phyloP scores from a whole-genome alignment of 2,329 filamentous ascomycete species.

The Tolypocladium tropicale region DNA sequence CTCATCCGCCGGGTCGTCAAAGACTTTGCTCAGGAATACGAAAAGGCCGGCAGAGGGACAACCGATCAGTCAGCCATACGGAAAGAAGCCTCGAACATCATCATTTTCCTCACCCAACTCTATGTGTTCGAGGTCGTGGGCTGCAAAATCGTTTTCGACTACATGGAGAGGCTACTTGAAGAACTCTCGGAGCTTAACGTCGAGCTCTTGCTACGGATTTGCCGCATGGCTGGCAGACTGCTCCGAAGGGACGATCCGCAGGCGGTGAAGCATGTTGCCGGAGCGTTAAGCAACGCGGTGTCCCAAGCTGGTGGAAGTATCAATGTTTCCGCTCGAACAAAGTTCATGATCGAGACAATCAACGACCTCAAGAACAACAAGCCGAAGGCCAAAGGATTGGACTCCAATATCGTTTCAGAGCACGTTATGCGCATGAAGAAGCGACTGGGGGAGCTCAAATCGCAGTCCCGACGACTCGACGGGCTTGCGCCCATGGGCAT shows the following conservation, averaged over 20 bases:
- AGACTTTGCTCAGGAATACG: slow-evolving; percentile 60
- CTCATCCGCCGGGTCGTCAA: slow-evolving; percentile 70
- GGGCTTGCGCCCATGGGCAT: slow-evolving; percentile 75
- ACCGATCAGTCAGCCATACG: slow-evolving; percentile 27
- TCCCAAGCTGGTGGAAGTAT: slow-evolving; percentile 57
- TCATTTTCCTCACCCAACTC: slow-evolving; percentile 73
- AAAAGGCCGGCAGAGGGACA: slow-evolving; percentile 25
- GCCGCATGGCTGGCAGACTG: slow-evolving; percentile 72
- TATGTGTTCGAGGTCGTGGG: slow-evolving; percentile 89
- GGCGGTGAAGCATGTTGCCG: slow-evolving; percentile 78
- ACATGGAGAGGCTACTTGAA: slow-evolving; percentile 66
- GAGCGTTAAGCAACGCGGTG: slow-evolving; percentile 64
- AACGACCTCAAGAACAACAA: slow-evolving; percentile 92
- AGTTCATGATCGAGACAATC: slow-evolving; percentile 96
- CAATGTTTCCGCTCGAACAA: slow-evolving; percentile 75
- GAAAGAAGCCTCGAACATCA: slow-evolving; percentile 53
- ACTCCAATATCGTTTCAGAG: slow-evolving; percentile 64
- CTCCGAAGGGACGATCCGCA: slow-evolving; percentile 83
- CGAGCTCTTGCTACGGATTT: slow-evolving; percentile 75
- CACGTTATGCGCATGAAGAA: slow-evolving; percentile 87
- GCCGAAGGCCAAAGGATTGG: slow-evolving; percentile 62
- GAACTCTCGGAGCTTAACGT: slow-evolving; percentile 78
- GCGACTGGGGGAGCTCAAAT: slow-evolving; percentile 66
- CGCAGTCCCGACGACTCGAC: slow-evolving; percentile 46
- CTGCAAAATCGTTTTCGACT: slow-evolving; percentile 79